A percentile compares a stretch with the other conserved stretches of the same genome.
Conservation (phyloP, 2,329 filamentous ascomycete genomes). For the Nemania abortiva region DNA sequence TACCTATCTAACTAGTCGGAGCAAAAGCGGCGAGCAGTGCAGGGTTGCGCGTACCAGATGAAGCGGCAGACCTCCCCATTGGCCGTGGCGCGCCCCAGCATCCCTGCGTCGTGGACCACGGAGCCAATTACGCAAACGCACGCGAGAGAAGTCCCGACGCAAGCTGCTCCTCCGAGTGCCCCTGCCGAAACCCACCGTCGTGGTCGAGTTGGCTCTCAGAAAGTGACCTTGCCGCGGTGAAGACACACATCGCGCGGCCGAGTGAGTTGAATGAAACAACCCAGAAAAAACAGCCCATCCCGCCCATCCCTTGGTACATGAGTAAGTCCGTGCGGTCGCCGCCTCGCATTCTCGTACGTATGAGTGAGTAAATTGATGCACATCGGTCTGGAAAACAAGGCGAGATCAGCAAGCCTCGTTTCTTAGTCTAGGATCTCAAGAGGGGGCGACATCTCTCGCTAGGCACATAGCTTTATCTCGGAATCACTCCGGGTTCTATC, state of each 20-base stretch:
- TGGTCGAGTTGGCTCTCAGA: constrained; percentile 29
- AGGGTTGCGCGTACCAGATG: constrained; percentile 42
- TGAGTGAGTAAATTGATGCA: constrained; percentile 28
- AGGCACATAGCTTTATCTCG: constrained; percentile 36
- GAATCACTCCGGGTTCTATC: constrained; percentile 35
- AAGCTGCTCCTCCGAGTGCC: constrained; percentile 33
- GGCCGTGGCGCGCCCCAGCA: constrained; percentile 34
- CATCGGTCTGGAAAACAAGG: constrained; percentile 34
- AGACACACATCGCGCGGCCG: constrained; percentile 7
- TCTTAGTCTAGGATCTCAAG: neutral
- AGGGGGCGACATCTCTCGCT: constrained; percentile 17
- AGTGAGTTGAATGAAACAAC: neutral
- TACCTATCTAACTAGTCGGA: neutral
- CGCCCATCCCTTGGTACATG: constrained; percentile 1
- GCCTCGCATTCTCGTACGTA: neutral
- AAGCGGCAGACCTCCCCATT: constrained; percentile 45
- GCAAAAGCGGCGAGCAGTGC: constrained; percentile 36
- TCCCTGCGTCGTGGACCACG: constrained; percentile 36
- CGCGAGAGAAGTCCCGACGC: constrained; percentile 34
- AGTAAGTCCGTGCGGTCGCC: neutral
- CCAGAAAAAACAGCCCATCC: no score
- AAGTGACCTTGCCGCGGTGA: constrained; percentile 37
- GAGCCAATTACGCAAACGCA: constrained; percentile 28
- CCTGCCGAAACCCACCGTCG: constrained; percentile 32
- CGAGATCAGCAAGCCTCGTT: constrained; percentile 32